phyloP scores from a whole-genome alignment of 176 grass and related monocot species.

The Musa troglodytarum region DNA sequence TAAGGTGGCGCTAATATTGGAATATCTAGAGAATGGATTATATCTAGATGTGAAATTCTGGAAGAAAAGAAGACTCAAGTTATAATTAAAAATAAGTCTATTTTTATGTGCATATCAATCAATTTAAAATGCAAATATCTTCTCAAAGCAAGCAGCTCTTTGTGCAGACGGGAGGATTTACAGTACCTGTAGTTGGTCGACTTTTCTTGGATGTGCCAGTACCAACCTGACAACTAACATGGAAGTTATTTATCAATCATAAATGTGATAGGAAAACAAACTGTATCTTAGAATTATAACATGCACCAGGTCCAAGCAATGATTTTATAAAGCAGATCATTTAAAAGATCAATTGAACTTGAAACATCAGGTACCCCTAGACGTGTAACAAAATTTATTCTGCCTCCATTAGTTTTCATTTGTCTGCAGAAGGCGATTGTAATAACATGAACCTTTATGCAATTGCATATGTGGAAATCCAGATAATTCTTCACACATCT shows the following conservation, averaged over 20 bases:
- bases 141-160: background rate
- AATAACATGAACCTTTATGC: too few species aligned
- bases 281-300: too few species aligned
- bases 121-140: background rate
- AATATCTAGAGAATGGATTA: background rate
- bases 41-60: background rate
- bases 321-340: too few species aligned
- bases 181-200: conserved; percentile 44
- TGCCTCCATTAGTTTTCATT: too few species aligned
- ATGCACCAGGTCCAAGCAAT: too few species aligned
- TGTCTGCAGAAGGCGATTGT: too few species aligned
- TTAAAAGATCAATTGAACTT: too few species aligned
- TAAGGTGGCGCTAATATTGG: background rate
- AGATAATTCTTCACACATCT: too few species aligned
- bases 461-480: too few species aligned
- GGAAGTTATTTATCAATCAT: background rate
- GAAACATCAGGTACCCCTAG: too few species aligned
- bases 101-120: background rate
- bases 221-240: conserved; percentile 33
- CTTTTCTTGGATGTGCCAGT: conserved; percentile 50
- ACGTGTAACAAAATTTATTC: too few species aligned
- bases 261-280: too few species aligned
- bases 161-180: background rate
- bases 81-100: background rate
- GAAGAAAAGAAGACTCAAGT: background rate